phyloP scores from a whole-genome alignment of 345 rosid species.

The Syzygium aromaticum region DNA sequence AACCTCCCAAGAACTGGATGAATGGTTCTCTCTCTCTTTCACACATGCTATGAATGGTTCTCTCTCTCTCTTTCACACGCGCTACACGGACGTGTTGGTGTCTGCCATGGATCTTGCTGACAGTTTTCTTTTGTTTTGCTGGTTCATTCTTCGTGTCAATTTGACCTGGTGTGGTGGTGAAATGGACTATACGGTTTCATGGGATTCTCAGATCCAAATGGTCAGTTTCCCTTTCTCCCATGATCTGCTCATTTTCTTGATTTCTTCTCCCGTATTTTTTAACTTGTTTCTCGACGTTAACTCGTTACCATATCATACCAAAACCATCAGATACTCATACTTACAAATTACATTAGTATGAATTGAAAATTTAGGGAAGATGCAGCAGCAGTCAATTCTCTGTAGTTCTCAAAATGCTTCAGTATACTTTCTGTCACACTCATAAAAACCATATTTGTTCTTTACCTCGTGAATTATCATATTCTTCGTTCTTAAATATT shows the following conservation, averaged over 20 bases:
- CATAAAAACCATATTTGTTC: background rate
- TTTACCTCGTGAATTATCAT: background rate
- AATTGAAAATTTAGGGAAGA: background rate
- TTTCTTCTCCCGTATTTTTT: background rate
- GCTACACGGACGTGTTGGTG: background rate
- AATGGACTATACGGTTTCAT: background rate
- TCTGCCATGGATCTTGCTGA: background rate
- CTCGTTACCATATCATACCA: background rate
- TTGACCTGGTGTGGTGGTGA: background rate
- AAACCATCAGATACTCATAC: background rate
- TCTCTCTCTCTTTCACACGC: background rate
- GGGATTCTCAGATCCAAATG: conserved; percentile 15
- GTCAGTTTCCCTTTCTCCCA: conserved; percentile 3
- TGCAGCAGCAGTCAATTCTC: background rate
- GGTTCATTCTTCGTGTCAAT: background rate
- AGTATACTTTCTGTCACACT: background rate
- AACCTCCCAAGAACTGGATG: conserved; percentile 68
- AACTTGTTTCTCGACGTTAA: background rate
- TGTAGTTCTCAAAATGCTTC: background rate
- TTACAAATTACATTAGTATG: background rate
- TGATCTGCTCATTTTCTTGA: background rate
- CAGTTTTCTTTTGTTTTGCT: background rate
- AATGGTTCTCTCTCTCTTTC: conserved; percentile 28
- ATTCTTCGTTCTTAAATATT: background rate
- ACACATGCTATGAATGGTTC: too few relatives aligned